A percentile compares a stretch with the other conserved stretches of the same genome.
Evolutionary conservation across 441 rosid species (phyloP).

Genomic region (Bocquillonia castaneifolia): DNA sequence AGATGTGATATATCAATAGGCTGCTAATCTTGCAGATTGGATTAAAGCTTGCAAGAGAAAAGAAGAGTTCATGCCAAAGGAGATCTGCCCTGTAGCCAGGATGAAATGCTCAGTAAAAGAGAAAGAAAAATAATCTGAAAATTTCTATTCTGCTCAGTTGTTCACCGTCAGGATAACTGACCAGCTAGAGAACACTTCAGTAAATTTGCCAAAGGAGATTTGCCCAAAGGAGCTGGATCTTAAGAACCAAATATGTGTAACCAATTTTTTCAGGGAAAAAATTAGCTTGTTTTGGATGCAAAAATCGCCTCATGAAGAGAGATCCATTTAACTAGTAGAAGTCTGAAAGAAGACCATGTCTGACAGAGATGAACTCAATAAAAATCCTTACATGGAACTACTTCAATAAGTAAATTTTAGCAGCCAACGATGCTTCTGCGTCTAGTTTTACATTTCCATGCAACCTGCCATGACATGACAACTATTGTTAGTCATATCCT

Average conservation of each 20-base stretch:
- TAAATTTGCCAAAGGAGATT: slow-evolving; percentile 58
- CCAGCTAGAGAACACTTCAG: slow-evolving; percentile 24
- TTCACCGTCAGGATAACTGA: slow-evolving; percentile 27
- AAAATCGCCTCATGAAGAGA: slow-evolving; percentile 18
- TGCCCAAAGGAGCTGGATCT: slow-evolving; percentile 42
- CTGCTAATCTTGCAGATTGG: slow-evolving; percentile 23
- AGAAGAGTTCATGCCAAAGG: slow-evolving; percentile 31
- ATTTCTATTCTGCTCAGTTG: slow-evolving; percentile 15
- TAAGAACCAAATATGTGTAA: slow-evolving; percentile 12
- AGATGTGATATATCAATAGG: slow-evolving; percentile 25
- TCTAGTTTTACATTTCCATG: slow-evolving; percentile 28
- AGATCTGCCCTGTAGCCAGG: slow-evolving; percentile 36
- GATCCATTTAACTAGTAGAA: slow-evolving; percentile 18
- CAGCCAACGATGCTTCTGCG: slow-evolving; percentile 25
- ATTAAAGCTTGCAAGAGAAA: slow-evolving; percentile 26
- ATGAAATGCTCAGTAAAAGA: slow-evolving; percentile 23
- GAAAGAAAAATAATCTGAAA: slow-evolving; percentile 2
- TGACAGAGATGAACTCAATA: slow-evolving; percentile 22
- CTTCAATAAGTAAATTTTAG: slow-evolving; percentile 19
- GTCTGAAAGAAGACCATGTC: slow-evolving; percentile 20
- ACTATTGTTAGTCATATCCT: not conserved
- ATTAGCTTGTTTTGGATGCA: slow-evolving; percentile 16
- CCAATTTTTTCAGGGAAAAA: not conserved
- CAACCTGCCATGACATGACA: slow-evolving; percentile 41
- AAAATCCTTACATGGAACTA: slow-evolving; percentile 10